These are phyloP conservation scores for Fusarium stilboides DNA, from an alignment of 2,329 filamentous ascomycete genomes.

Conservation along the genomic window DNA sequence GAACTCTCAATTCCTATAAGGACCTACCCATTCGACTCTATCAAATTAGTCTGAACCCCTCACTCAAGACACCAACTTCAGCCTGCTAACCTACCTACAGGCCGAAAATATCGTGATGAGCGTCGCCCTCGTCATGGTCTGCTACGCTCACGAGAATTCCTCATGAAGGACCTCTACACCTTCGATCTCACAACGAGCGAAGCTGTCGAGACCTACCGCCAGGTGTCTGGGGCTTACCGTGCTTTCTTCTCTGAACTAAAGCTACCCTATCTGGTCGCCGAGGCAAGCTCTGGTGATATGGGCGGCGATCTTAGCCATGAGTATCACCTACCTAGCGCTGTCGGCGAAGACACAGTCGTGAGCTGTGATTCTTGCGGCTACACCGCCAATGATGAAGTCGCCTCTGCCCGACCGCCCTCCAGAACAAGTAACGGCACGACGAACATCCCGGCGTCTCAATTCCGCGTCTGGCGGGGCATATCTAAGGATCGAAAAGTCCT, in stretches of 20 bases:
- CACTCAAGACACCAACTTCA: background rate
- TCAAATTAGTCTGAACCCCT: slow-evolving; percentile 77
- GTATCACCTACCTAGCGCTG: slow-evolving; percentile 85
- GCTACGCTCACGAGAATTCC: slow-evolving; percentile 88
- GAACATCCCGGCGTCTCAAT: slow-evolving; percentile 24
- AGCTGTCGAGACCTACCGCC: slow-evolving; percentile 85
- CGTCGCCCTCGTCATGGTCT: slow-evolving; percentile 89
- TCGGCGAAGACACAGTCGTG: slow-evolving; percentile 89
- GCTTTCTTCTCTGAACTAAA: slow-evolving; percentile 86
- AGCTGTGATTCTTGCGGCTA: slow-evolving; percentile 82
- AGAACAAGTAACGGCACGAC: background rate
- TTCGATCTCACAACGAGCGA: slow-evolving; percentile 80
- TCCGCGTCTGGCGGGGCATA: slow-evolving; percentile 73
- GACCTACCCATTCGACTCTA: slow-evolving; percentile 89
- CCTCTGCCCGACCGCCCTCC: slow-evolving; percentile 55
- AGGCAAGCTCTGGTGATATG: slow-evolving; percentile 96
- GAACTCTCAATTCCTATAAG: slow-evolving; percentile 84
- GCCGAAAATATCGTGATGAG: slow-evolving; percentile 96
- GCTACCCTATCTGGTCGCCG: slow-evolving; percentile 86
- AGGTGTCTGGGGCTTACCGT: slow-evolving; percentile 81
- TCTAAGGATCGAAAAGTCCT: slow-evolving; percentile 77
- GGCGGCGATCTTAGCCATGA: slow-evolving; percentile 95
- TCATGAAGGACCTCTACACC: slow-evolving; percentile 99
- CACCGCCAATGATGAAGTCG: slow-evolving; percentile 91
- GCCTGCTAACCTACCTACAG: slow-evolving; percentile 58